Percentiles rank a stretch among this genome's conserved stretches.
Evolutionary conservation across 1,284 basidiomycete species (phyloP).

Genomic region (Leccinum pseudoinsigne): DNA sequence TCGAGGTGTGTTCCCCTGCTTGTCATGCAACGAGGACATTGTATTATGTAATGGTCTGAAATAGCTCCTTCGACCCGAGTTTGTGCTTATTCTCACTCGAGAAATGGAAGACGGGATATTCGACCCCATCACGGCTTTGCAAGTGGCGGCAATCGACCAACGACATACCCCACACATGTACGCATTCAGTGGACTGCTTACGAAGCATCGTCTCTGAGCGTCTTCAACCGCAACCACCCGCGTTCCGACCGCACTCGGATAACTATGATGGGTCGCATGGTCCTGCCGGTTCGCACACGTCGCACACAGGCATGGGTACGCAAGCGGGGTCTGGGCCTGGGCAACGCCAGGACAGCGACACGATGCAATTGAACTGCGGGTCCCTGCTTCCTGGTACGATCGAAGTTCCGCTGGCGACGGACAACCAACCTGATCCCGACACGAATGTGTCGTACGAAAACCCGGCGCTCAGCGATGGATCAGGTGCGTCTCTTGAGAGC

Average conservation of each 20-base stretch:
- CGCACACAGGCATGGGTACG: not conserved
- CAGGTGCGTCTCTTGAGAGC: constrained; percentile 1
- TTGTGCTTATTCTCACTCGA: constrained; percentile 52
- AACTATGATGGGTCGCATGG: constrained; percentile 8
- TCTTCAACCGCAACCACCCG: constrained; percentile 29
- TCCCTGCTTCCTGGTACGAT: not conserved
- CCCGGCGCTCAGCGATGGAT: not conserved
- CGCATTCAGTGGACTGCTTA: constrained; percentile 67
- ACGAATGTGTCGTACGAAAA: constrained; percentile 37
- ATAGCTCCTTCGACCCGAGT: constrained; percentile 74
- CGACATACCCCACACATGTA: constrained; percentile 80
- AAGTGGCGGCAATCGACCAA: constrained; percentile 57
- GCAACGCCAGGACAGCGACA: constrained; percentile 11
- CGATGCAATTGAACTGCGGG: constrained; percentile 23
- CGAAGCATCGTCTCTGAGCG: constrained; percentile 45
- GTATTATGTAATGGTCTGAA: constrained; percentile 1
- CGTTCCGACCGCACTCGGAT: constrained; percentile 9
- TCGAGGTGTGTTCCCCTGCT: constrained; percentile 55
- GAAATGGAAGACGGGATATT: constrained; percentile 70
- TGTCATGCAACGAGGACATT: not conserved
- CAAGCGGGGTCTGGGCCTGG: constrained; percentile 12
- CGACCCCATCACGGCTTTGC: constrained; percentile 63
- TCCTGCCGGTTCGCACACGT: constrained; percentile 3
- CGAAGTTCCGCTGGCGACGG: not conserved
- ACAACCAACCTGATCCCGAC: constrained; percentile 29